Percentiles rank a stretch among this genome's conserved stretches.
phyloP scores from a whole-genome alignment of 1,284 basidiomycete genomes.

The Wolfiporia cocos region DNA sequence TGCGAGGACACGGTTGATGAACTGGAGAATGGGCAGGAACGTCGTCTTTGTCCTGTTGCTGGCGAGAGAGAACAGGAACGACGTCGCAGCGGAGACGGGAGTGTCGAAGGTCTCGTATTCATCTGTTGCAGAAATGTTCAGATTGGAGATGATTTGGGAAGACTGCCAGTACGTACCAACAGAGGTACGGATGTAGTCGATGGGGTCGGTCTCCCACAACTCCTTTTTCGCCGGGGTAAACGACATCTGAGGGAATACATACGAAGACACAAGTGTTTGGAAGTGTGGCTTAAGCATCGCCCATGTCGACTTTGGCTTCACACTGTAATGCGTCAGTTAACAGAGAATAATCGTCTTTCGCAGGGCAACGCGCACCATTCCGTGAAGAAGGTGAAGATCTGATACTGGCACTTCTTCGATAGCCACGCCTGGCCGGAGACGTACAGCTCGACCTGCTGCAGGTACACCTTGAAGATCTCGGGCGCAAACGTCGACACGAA shows the following conservation, averaged over 20 bases:
- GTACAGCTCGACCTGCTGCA: slow-evolving; percentile 69
- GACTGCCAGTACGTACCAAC: slow-evolving; percentile 59
- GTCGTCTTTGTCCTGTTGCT: slow-evolving; percentile 72
- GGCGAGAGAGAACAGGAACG: slow-evolving; percentile 72
- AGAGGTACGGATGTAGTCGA: slow-evolving; percentile 71
- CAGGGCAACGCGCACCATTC: slow-evolving; percentile 57
- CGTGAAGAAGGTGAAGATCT: slow-evolving; percentile 77
- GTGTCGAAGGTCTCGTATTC: slow-evolving; percentile 75
- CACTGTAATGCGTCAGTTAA: slow-evolving; percentile 34
- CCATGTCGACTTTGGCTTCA: slow-evolving; percentile 89
- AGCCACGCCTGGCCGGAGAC: slow-evolving; percentile 72
- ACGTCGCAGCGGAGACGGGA: slow-evolving; percentile 71
- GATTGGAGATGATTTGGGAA: too few species aligned
- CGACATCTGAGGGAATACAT: slow-evolving; percentile 82
- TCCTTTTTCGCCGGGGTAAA: slow-evolving; percentile 64
- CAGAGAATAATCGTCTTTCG: not conserved
- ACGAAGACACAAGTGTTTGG: slow-evolving; percentile 64
- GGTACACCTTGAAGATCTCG: slow-evolving; percentile 76
- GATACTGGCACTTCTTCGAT: slow-evolving; percentile 75
- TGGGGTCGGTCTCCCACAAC: slow-evolving; percentile 72
- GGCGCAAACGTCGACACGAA: slow-evolving; percentile 78
- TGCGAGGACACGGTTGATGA: slow-evolving; percentile 67
- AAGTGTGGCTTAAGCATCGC: slow-evolving; percentile 78
- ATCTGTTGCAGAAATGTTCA: too few species aligned
- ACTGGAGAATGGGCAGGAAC: slow-evolving; percentile 72